Evolutionary conservation across 2,329 filamentous ascomycete genomes (phyloP).

Genomic region (Hypomyces perniciosus): DNA sequence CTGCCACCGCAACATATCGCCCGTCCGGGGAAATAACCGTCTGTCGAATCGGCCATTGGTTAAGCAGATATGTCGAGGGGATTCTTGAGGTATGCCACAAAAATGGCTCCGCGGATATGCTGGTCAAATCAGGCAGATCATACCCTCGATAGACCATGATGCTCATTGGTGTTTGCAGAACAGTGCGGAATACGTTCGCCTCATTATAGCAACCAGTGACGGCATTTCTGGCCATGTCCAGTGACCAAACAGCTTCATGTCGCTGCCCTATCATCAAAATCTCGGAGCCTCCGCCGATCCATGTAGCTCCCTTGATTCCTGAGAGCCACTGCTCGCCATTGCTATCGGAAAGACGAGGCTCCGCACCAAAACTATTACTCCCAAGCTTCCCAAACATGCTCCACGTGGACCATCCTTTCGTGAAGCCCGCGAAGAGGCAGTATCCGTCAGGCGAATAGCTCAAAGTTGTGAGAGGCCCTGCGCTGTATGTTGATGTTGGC

Average conservation of each 20-base stretch:
- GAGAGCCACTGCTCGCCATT: slow-evolving; percentile 82
- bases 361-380: slow-evolving; percentile 73
- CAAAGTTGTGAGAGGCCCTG: slow-evolving; percentile 68
- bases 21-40: slow-evolving; percentile 88
- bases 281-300: slow-evolving; percentile 84
- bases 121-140: slow-evolving; percentile 82
- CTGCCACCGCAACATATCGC: slow-evolving; percentile 93
- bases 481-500: slow-evolving; percentile 59
- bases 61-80: slow-evolving; percentile 74
- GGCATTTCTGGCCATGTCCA: slow-evolving; percentile 94
- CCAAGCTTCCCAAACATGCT: slow-evolving; percentile 93
- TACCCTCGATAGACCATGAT: slow-evolving; percentile 93
- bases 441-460: slow-evolving; percentile 93
- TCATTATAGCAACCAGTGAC: slow-evolving; percentile 86
- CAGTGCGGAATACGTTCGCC: slow-evolving; percentile 81
- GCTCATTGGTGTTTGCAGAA: slow-evolving; percentile 81
- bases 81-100: slow-evolving; percentile 94
- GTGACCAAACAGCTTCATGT: slow-evolving; percentile 74
- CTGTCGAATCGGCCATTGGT: slow-evolving; percentile 89
- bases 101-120: slow-evolving; percentile 84
- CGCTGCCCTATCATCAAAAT: slow-evolving; percentile 66
- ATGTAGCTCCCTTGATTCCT: slow-evolving; percentile 70
- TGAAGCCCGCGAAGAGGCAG: slow-evolving; percentile 88
- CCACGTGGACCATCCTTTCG: slow-evolving; percentile 92
- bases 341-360: slow-evolving; percentile 53